Conservation (phyloP, 192 early-diverging fungal genomes). For the Mortierella hygrophila region DNA sequence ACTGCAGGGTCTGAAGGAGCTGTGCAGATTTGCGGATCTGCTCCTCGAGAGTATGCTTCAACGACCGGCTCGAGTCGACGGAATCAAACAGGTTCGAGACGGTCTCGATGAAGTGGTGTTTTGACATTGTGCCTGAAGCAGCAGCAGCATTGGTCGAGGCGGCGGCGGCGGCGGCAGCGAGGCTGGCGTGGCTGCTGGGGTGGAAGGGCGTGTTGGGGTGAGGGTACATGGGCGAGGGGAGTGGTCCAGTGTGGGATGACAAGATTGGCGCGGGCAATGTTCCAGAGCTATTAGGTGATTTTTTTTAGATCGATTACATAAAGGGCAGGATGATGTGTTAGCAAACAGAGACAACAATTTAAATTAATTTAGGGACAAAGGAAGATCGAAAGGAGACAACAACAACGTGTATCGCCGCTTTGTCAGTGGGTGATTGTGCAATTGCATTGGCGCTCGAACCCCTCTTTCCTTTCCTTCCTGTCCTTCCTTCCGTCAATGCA, state of each 20-base stretch:
- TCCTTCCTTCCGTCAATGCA: background rate
- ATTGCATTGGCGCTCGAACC: background rate
- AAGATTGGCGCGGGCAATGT: slow-evolving; percentile 48
- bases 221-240: slow-evolving; percentile 63
- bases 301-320: background rate
- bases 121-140: slow-evolving; percentile 12
- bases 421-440: background rate
- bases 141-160: slow-evolving; percentile 14
- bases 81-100: slow-evolving; percentile 67
- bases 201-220: slow-evolving; percentile 61
- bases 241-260: slow-evolving; percentile 52
- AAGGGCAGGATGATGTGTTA: background rate
- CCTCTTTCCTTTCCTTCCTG: background rate
- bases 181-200: slow-evolving; percentile 22
- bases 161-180: slow-evolving; percentile 2
- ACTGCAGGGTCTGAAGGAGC: slow-evolving; percentile 80
- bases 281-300: slow-evolving; percentile 30
- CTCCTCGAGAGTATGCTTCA: slow-evolving; percentile 77
- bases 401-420: background rate
- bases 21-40: slow-evolving; percentile 80
- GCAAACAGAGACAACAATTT: slow-evolving; percentile 1
- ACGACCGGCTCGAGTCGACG: slow-evolving; percentile 67
- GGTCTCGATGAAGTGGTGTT: slow-evolving; percentile 62
- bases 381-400: background rate
- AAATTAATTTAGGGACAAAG: slow-evolving; percentile 2